A percentile compares a stretch with the other conserved stretches of the same genome.
These are phyloP conservation scores for Pugionium cornutum DNA, from an alignment of 345 rosid species.

Conservation along the genomic window DNA sequence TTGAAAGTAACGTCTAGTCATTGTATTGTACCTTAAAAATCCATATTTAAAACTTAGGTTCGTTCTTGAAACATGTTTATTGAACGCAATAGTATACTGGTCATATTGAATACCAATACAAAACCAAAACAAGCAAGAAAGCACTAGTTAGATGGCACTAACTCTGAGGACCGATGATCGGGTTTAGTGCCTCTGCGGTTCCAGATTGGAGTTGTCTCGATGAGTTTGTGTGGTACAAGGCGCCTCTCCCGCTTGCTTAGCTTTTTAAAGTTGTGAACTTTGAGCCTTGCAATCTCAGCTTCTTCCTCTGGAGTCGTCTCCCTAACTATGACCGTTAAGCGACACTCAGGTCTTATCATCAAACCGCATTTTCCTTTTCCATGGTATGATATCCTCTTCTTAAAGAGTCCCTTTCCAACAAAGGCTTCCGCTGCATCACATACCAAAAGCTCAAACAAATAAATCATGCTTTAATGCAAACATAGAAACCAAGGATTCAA, in stretches of 20 bases:
- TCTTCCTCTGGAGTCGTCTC: constrained; percentile 87
- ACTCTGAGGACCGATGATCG: constrained; percentile 23
- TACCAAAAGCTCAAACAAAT: constrained; percentile 18
- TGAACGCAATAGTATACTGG: constrained; percentile 11
- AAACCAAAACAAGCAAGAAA: background rate
- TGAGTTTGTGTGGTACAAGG: constrained; percentile 77
- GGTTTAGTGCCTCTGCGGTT: constrained; percentile 58
- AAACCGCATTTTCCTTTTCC: constrained; percentile 65
- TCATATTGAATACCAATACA: constrained; percentile 17
- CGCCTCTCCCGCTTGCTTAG: constrained; percentile 65
- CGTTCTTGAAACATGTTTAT: constrained; percentile 3
- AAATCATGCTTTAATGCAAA: background rate
- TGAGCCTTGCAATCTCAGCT: constrained; percentile 78
- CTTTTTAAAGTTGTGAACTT: constrained; percentile 75
- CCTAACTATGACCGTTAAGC: constrained; percentile 77
- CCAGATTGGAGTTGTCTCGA: constrained; percentile 86
- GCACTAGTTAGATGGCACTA: constrained; percentile 31
- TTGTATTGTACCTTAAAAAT: too few relatives aligned
- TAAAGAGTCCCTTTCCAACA: constrained; percentile 75
- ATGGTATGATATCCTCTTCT: constrained; percentile 70
- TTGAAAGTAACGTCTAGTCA: too few relatives aligned
- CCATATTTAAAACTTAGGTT: too few relatives aligned
- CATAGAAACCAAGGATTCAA: constrained; percentile 4
- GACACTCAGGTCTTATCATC: constrained; percentile 63
- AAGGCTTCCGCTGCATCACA: constrained; percentile 79